These are phyloP conservation scores for Phytopythium sindhum DNA, from an alignment of 352 stramenopile genomes.

Conservation along the genomic window DNA sequence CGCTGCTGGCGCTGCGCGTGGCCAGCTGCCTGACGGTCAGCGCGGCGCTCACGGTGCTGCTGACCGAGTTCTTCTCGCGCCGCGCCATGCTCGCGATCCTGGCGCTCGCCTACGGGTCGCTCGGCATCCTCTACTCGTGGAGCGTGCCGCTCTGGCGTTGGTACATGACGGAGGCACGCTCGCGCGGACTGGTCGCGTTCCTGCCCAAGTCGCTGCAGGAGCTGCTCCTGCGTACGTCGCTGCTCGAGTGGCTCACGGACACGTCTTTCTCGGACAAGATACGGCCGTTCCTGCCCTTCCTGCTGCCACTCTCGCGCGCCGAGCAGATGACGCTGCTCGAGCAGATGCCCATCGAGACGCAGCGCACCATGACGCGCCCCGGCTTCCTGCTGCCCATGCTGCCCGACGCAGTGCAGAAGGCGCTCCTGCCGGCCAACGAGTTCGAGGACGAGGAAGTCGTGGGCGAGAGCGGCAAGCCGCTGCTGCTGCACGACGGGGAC, in stretches of 20 bases:
- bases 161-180: conserved; percentile 58
- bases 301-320: conserved; percentile 57
- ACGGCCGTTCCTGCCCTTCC: conserved; percentile 67
- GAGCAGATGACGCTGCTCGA: conserved; percentile 74
- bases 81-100: conserved; percentile 70
- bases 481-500: conserved; percentile 2
- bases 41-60: conserved; percentile 65
- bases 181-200: conserved; percentile 57
- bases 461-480: neutral
- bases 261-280: conserved; percentile 69
- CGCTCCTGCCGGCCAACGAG: conserved; percentile 35
- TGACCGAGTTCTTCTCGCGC: conserved; percentile 74
- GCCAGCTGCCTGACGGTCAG: conserved; percentile 62
- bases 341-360: conserved; percentile 60
- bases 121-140: conserved; percentile 76
- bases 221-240: conserved; percentile 65
- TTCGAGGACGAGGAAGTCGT: conserved; percentile 11
- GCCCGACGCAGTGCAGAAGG: conserved; percentile 51
- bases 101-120: conserved; percentile 54
- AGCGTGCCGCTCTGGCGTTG: conserved; percentile 73
- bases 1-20: conserved; percentile 54
- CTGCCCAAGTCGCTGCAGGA: conserved; percentile 55
- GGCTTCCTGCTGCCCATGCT: conserved; percentile 58
- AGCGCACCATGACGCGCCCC: conserved; percentile 69
- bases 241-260: conserved; percentile 83